These are phyloP conservation scores for Hypomontagnella submonticulosa DNA, from an alignment of 495 filamentous ascomycete species.

Conservation along the genomic window DNA sequence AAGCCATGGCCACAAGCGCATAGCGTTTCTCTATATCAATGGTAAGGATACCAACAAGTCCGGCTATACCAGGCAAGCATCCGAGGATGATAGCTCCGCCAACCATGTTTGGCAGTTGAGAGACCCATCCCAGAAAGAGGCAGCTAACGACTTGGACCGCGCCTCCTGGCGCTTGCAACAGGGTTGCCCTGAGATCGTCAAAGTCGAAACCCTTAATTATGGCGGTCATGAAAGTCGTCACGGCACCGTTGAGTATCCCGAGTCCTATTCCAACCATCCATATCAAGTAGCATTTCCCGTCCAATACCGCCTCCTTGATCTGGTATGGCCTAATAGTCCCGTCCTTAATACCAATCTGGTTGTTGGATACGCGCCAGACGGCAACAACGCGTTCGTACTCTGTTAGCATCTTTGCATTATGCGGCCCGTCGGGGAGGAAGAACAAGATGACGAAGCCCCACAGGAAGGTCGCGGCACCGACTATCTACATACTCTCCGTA, in stretches of 20 bases:
- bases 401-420: constrained; percentile 41
- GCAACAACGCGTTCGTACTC: constrained; percentile 44
- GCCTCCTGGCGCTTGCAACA: constrained; percentile 60
- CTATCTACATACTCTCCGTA: constrained; percentile 37
- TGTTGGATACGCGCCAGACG: constrained; percentile 44
- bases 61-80: constrained; percentile 38
- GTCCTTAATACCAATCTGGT: constrained; percentile 43
- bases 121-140: constrained; percentile 52
- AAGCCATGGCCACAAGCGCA: constrained; percentile 64
- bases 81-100: constrained; percentile 41
- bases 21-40: constrained; percentile 57
- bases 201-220: constrained; percentile 58
- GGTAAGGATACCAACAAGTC: constrained; percentile 39
- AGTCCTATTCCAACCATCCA: constrained; percentile 53
- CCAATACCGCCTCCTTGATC: constrained; percentile 53
- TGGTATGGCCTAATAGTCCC: constrained; percentile 51
- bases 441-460: constrained; percentile 53
- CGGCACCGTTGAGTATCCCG: constrained; percentile 59
- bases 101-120: constrained; percentile 51
- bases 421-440: constrained; percentile 47
- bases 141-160: constrained; percentile 54
- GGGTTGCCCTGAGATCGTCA: constrained; percentile 49
- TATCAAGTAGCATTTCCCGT: constrained; percentile 54
- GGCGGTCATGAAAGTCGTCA: constrained; percentile 59
- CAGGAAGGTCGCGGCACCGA: constrained; percentile 61